A percentile compares a stretch with the other conserved stretches of the same genome.
These are phyloP conservation scores for Hypoxylon rickii DNA, from an alignment of 495 filamentous ascomycete species.

Conservation along the genomic window DNA sequence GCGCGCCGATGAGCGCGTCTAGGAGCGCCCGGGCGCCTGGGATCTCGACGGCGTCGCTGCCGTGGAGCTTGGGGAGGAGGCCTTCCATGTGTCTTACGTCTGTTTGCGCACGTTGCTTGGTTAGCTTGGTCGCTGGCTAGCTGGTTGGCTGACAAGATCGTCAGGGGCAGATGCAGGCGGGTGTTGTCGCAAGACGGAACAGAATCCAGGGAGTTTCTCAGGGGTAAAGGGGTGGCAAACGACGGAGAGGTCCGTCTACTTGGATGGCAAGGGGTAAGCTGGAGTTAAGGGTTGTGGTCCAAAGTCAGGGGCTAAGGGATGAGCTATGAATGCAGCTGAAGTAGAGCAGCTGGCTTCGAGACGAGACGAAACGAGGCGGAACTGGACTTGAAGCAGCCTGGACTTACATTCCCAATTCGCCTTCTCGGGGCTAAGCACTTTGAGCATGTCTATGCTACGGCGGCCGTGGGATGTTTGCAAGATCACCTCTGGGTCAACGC, in stretches of 20 bases:
- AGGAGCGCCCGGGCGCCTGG: conserved; percentile 63
- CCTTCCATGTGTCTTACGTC: conserved; percentile 81
- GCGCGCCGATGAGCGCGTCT: conserved; percentile 43
- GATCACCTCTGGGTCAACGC: conserved; percentile 79
- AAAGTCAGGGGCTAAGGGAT: neutral
- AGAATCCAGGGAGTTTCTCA: conserved; percentile 1
- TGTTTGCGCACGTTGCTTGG: conserved; percentile 41
- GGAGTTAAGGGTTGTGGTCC: too few relatives aligned
- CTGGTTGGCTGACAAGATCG: neutral
- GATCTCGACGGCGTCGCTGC: conserved; percentile 79
- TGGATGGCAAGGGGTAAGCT: too few relatives aligned
- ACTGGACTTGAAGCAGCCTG: too few relatives aligned
- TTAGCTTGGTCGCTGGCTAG: neutral
- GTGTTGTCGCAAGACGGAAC: conserved; percentile 16
- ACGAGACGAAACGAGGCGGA: too few relatives aligned
- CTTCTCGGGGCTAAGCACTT: conserved; percentile 72
- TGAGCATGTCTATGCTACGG: conserved; percentile 78
- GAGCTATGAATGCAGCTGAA: neutral
- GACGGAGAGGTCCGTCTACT: too few relatives aligned
- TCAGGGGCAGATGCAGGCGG: neutral
- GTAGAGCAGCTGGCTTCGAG: too few relatives aligned
- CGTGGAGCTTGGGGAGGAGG: conserved; percentile 74
- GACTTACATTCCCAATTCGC: conserved; percentile 90
- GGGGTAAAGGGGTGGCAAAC: neutral
- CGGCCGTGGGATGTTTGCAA: conserved; percentile 88